Percentiles rank a stretch among this genome's conserved stretches.
Evolutionary conservation across 768 basidiomycete species (phyloP).

Genomic region (Strobilomyces dryophilus): DNA sequence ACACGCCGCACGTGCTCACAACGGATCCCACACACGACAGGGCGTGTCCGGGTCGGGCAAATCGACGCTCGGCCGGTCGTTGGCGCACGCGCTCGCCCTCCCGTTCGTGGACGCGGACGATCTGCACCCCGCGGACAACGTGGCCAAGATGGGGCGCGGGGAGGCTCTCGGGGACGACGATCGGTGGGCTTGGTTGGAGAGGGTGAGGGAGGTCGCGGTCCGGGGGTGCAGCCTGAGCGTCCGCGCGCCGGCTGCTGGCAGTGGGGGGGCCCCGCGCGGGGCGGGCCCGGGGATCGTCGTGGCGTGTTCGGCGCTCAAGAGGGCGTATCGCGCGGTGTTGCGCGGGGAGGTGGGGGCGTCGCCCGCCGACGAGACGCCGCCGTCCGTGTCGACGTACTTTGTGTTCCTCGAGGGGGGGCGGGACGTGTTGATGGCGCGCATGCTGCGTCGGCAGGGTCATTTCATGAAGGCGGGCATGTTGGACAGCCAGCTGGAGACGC

Average conservation of each 20-base stretch:
- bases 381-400: constrained; percentile 61
- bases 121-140: constrained; percentile 75
- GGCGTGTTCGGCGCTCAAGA: constrained; percentile 83
- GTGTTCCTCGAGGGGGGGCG: constrained; percentile 69
- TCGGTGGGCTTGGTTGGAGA: constrained; percentile 79
- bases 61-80: constrained; percentile 59
- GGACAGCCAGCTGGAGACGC: constrained; percentile 66
- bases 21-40: too few relatives aligned
- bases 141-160: constrained; percentile 84
- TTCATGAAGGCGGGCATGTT: constrained; percentile 85
- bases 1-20: too few relatives aligned
- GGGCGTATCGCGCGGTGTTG: constrained; percentile 75
- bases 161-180: constrained; percentile 76
- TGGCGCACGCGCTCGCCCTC: constrained; percentile 57
- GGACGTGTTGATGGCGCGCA: constrained; percentile 56
- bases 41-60: constrained; percentile 76
- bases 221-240: too few relatives aligned
- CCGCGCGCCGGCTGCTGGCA: too few relatives aligned
- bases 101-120: constrained; percentile 90
- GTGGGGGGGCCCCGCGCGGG: too few relatives aligned
- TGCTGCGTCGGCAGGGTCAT: constrained; percentile 63
- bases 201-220: constrained; percentile 44
- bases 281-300: constrained; percentile 65
- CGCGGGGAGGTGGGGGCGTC: constrained; percentile 39
- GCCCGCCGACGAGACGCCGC: too few relatives aligned